Conservation (phyloP, 441 rosid genomes). For the Brassica balearica region DNA sequence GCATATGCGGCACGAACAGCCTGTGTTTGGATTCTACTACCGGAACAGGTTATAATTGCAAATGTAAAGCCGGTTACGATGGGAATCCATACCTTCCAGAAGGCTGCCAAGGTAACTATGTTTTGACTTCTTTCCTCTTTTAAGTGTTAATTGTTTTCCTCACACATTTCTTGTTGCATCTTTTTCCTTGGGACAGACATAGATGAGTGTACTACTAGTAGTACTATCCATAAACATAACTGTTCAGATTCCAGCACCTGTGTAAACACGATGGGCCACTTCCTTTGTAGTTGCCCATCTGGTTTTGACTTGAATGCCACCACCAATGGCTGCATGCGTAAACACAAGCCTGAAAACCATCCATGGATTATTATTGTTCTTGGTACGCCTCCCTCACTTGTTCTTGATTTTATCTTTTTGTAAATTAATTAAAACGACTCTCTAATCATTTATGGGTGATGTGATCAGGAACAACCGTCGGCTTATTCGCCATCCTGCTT, state of each 20-base stretch:
- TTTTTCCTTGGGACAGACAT: constrained; percentile 8
- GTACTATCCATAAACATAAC: not conserved
- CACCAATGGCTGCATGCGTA: not conserved
- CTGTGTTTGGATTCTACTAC: not conserved
- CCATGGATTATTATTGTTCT: not conserved
- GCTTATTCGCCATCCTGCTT: constrained; percentile 27
- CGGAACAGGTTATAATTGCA: not conserved
- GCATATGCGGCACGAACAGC: not conserved
- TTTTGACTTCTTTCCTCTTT: not conserved
- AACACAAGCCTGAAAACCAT: not conserved
- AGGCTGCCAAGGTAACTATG: constrained; percentile 45
- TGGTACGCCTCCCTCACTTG: not conserved
- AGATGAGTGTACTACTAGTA: constrained; percentile 10
- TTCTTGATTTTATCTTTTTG: not conserved
- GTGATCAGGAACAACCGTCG: constrained; percentile 1
- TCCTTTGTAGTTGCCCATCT: constrained; percentile 4
- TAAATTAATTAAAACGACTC: not conserved
- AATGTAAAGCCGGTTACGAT: not conserved
- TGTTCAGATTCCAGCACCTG: constrained; percentile 5
- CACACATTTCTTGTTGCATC: not conserved
- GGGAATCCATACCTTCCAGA: constrained; percentile 15
- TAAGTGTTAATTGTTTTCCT: not conserved
- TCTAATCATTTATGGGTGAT: not conserved
- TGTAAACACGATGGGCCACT: not conserved
- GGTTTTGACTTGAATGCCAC: not conserved